Percentiles rank a stretch among this genome's conserved stretches.
Evolutionary conservation across 1,139 yeast genomes (phyloP).

Genomic region (Meyerozyma sp.): DNA sequence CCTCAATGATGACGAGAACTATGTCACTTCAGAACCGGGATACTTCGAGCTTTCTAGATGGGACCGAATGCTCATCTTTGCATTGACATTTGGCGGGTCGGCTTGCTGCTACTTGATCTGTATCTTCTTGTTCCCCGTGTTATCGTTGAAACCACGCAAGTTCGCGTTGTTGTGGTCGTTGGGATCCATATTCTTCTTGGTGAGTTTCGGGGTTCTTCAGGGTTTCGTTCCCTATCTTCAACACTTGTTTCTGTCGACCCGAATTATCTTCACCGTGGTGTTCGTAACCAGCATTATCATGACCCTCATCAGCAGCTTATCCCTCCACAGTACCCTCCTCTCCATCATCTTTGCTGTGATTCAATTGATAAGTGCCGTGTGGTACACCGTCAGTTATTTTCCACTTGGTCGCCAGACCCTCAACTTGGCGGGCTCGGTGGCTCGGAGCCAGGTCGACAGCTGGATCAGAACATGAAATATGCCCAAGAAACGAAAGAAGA

Average conservation of each 20-base stretch:
- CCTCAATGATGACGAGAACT: conserved; percentile 39
- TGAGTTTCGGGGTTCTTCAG: conserved; percentile 54
- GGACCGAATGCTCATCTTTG: conserved; percentile 56
- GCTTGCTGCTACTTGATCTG: conserved; percentile 50
- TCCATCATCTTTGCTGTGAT: conserved; percentile 47
- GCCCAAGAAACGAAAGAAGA: too few relatives aligned
- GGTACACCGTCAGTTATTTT: conserved; percentile 60
- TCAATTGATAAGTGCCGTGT: conserved; percentile 47
- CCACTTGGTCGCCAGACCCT: conserved; percentile 58
- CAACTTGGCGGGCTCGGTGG: conserved; percentile 48
- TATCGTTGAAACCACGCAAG: conserved; percentile 51
- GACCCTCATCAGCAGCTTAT: conserved; percentile 44
- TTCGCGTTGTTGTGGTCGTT: conserved; percentile 59
- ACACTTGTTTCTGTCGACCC: conserved; percentile 46
- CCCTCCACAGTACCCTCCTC: conserved; percentile 41
- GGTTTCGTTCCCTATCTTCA: conserved; percentile 45
- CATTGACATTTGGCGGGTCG: conserved; percentile 51
- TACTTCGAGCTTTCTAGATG: conserved; percentile 48
- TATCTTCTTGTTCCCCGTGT: conserved; percentile 50
- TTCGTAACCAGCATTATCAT: conserved; percentile 45
- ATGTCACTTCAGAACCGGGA: conserved; percentile 43
- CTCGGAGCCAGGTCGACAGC: conserved; percentile 52
- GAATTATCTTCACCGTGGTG: conserved; percentile 46
- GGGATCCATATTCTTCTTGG: conserved; percentile 53
- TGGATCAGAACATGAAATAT: conserved; percentile 39